Evolutionary conservation across 2,329 filamentous ascomycete genomes (phyloP).

Genomic region (Fusarium beomiforme): DNA sequence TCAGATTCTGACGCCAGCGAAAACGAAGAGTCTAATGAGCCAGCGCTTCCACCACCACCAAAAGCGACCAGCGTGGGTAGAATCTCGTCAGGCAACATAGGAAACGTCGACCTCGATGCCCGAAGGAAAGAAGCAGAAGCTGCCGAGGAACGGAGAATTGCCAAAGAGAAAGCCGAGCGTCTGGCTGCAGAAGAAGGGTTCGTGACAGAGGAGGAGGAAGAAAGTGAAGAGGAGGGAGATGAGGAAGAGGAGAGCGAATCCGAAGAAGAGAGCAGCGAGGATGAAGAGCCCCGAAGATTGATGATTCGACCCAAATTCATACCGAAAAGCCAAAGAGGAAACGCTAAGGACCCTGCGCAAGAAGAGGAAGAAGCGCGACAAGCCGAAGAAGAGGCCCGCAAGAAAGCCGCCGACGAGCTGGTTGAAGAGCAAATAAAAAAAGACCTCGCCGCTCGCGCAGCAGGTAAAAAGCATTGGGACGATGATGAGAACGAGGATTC

Average conservation of each 20-base stretch:
- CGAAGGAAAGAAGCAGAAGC: conserved; percentile 57
- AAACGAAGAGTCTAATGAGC: conserved; percentile 47
- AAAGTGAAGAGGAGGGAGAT: conserved; percentile 50
- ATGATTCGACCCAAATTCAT: conserved; percentile 73
- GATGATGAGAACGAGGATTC: conserved; percentile 75
- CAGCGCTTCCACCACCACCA: conserved; percentile 62
- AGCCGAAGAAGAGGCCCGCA: conserved; percentile 70
- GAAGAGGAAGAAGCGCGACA: conserved; percentile 49
- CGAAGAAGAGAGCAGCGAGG: conserved; percentile 63
- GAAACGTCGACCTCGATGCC: conserved; percentile 63
- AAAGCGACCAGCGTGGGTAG: conserved; percentile 66
- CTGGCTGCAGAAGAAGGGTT: conserved; percentile 70
- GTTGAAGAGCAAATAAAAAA: conserved; percentile 90
- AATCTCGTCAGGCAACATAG: conserved; percentile 61
- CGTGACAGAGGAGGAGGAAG: conserved; percentile 65
- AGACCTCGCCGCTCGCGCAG: conserved; percentile 77
- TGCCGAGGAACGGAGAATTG: conserved; percentile 58
- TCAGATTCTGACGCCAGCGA: conserved; percentile 64
- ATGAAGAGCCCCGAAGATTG: conserved; percentile 64
- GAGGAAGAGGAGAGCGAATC: conserved; percentile 54
- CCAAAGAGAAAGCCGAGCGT: conserved; percentile 60
- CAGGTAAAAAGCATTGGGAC: conserved; percentile 88
- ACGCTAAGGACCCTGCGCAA: conserved; percentile 42
- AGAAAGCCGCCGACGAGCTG: conserved; percentile 78
- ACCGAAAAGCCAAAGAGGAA: conserved; percentile 64